Conservation (phyloP, 257 asterid genomes). For the Salvia hispanica region DNA sequence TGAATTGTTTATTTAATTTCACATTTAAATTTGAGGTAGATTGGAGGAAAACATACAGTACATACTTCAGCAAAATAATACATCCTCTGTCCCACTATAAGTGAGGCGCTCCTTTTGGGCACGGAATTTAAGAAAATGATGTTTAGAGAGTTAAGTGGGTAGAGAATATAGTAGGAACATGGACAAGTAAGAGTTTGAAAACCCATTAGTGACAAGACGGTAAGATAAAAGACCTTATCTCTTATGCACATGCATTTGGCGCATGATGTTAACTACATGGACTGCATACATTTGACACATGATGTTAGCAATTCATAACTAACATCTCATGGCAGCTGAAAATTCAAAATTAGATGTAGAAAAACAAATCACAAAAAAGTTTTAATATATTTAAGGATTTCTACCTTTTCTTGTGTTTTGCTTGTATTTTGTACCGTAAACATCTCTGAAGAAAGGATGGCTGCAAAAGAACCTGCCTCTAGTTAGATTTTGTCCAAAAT, state of each 20-base stretch:
- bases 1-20: too few relatives aligned
- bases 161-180: not conserved
- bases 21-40: too few relatives aligned
- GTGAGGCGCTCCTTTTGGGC: too few relatives aligned
- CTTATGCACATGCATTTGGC: too few relatives aligned
- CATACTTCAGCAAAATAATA: too few relatives aligned
- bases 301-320: slow-evolving; percentile 8
- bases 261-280: too few relatives aligned
- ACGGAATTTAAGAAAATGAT: too few relatives aligned
- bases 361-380: not conserved
- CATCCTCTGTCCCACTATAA: too few relatives aligned
- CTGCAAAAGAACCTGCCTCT: slow-evolving; percentile 56
- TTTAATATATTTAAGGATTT: not conserved
- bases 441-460: slow-evolving; percentile 86
- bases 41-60: too few relatives aligned
- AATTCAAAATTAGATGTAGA: slow-evolving; percentile 11
- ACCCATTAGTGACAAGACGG: too few relatives aligned
- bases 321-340: slow-evolving; percentile 20
- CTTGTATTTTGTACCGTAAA: slow-evolving; percentile 79
- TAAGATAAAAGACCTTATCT: too few relatives aligned
- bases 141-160: too few relatives aligned
- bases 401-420: slow-evolving; percentile 79
- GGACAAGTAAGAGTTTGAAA: not conserved
- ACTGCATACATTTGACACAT: slow-evolving; percentile 9
- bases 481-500: slow-evolving; percentile 40